Base-by-base conservation (phyloP, 208 protist species). In the Leishmania aethiopica region DNA sequence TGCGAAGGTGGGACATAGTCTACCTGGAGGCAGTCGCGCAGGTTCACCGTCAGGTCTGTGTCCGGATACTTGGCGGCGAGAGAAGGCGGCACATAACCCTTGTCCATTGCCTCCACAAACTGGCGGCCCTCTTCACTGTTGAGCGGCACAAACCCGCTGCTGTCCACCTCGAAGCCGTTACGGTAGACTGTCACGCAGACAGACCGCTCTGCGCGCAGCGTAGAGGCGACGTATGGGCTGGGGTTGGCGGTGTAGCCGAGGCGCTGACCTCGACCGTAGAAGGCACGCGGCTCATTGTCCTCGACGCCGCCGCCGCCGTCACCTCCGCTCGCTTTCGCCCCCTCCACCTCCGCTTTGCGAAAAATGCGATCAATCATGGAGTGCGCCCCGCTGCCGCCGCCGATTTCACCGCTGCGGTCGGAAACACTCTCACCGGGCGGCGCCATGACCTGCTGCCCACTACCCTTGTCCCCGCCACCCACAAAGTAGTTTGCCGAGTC, bases 221-320 rank as follows among this genome's bases (percentile, higher is more conserved):
- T 87, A 40, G 92, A 78, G 51, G 90, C 87, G 70, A 97, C 92
- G 53, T 89, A 88, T 0, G 93, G 94, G 75, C 93, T 97, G 2
- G 78, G 85, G 32, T 88, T 77, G 13, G 87, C 79, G 2, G 92
- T 95, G 89, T 95, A 91, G 42, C 94, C 94, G 37, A 97, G 87
- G 0, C 94, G 94, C 32, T 92, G 88, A 1, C 93, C 93, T 15
- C 85, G 78, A 3, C 94, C 94, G 81, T 88, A 93, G 76, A 97
- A 97, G 51, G 89, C 90, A 45, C 89, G 87, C n/a, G 75, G 55
- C 4, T 67, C 75, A 15, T 71, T 86, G 10, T 42, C 67, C 22
- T 81, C 82, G 22, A 69, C 80, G 2, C 62, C 42, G 47, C 32
- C 47, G 40, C 73, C 51, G 11, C 75, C 81, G 40, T 22, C 60